Evolutionary conservation across 768 basidiomycete species (phyloP).

Genomic region (Naganishia kalamii): DNA sequence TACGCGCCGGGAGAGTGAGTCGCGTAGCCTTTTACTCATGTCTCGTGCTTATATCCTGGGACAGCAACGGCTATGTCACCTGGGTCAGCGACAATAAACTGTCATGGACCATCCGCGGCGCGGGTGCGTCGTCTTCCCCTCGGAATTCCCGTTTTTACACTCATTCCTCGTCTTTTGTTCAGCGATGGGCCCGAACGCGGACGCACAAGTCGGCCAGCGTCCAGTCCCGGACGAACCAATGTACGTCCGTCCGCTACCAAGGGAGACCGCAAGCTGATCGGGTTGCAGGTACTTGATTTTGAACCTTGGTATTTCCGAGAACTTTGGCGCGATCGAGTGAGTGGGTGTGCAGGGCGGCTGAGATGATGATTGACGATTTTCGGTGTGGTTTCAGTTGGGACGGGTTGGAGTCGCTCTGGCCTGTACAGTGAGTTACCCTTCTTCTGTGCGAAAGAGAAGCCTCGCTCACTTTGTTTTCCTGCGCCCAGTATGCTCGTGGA

Average conservation of each 20-base stretch:
- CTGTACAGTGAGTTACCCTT: conserved; percentile 15
- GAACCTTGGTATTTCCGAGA: conserved; percentile 67
- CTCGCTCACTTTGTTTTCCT: background rate
- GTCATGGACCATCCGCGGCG: conserved; percentile 54
- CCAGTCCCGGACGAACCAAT: conserved; percentile 77
- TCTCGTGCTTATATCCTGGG: background rate
- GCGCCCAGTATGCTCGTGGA: conserved; percentile 77
- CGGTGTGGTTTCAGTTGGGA: conserved; percentile 6
- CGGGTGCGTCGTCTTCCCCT: conserved; percentile 19
- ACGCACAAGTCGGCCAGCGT: conserved; percentile 61
- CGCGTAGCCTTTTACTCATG: background rate
- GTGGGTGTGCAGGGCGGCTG: background rate
- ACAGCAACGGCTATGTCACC: conserved; percentile 58
- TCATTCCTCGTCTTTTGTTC: conserved; percentile 33
- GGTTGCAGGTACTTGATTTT: background rate
- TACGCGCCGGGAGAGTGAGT: conserved; percentile 64
- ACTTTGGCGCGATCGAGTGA: conserved; percentile 66
- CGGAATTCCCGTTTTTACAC: background rate
- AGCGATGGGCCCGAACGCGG: conserved; percentile 61
- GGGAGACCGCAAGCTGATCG: background rate
- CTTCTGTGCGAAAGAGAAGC: background rate
- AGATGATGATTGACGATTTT: too few species aligned
- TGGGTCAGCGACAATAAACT: conserved; percentile 64
- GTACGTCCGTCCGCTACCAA: conserved; percentile 39
- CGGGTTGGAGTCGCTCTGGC: conserved; percentile 23